A percentile compares a stretch with the other conserved stretches of the same genome.
Conservation (phyloP, 352 stramenopile genomes). For the Phytophthora kernoviae region DNA sequence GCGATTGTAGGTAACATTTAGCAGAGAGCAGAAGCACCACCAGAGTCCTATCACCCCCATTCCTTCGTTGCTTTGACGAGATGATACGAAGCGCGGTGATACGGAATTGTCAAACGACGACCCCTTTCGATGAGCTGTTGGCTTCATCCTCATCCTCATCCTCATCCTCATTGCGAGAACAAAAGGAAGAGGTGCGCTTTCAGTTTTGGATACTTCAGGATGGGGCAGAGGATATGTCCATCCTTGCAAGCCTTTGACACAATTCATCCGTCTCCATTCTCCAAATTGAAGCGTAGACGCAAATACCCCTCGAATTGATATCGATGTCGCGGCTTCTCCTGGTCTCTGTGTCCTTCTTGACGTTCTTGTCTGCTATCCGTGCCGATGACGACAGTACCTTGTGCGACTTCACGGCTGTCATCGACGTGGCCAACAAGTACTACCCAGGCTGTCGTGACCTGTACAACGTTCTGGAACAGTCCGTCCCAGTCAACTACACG, state of each 20-base stretch:
- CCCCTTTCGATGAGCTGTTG: constrained; percentile 12
- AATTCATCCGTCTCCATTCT: constrained; percentile 13
- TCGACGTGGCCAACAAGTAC: constrained; percentile 30
- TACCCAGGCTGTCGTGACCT: constrained; percentile 27
- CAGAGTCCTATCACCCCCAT: no score
- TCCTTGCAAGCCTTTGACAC: not conserved
- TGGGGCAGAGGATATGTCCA: no score
- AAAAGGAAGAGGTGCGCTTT: constrained; percentile 17
- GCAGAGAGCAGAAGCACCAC: no score
- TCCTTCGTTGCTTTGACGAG: no score
- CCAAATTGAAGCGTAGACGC: constrained; percentile 1
- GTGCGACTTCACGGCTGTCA: constrained; percentile 28
- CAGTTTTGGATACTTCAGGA: constrained; percentile 4
- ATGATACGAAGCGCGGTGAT: no score
- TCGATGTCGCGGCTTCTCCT: constrained; percentile 20
- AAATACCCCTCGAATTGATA: not conserved
- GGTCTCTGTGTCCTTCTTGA: constrained; percentile 13
- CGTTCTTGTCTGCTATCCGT: constrained; percentile 1
- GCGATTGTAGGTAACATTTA: no score
- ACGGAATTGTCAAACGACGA: no score
- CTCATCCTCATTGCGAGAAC: constrained; percentile 5
- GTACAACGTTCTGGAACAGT: constrained; percentile 35
- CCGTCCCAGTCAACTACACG: constrained; percentile 31
- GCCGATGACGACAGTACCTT: constrained; percentile 1
- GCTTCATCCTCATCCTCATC: not conserved